Evolutionary conservation across 768 basidiomycete genomes (phyloP).

Genomic region (Lactarius quietus): DNA sequence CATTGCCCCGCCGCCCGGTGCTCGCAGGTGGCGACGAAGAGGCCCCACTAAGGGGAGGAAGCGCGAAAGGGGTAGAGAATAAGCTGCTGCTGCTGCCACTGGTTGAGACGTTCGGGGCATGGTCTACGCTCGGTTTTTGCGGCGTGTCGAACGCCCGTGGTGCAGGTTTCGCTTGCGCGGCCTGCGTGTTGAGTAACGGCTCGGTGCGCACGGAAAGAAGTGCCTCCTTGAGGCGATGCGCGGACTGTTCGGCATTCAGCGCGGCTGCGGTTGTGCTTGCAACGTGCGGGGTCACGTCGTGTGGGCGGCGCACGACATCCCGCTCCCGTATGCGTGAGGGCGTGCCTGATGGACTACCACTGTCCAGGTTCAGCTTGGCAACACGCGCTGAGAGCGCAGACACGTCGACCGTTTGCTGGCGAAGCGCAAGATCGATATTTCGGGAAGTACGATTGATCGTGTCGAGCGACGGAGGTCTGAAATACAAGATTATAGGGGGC

Average conservation of each 20-base stretch:
- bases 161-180: slow-evolving; percentile 32
- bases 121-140: slow-evolving; percentile 13
- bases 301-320: slow-evolving; percentile 18
- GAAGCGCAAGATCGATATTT: slow-evolving; percentile 74
- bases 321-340: slow-evolving; percentile 13
- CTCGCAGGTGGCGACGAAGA: slow-evolving; percentile 21
- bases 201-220: slow-evolving; percentile 56
- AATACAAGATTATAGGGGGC: neutral
- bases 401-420: slow-evolving; percentile 56
- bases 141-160: slow-evolving; percentile 29
- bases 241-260: slow-evolving; percentile 74
- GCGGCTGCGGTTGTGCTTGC: slow-evolving; percentile 77
- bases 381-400: slow-evolving; percentile 50
- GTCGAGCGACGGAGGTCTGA: slow-evolving; percentile 80
- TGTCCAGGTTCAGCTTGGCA: slow-evolving; percentile 45
- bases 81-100: neutral
- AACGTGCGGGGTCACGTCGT: slow-evolving; percentile 53
- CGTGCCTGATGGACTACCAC: slow-evolving; percentile 37
- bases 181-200: slow-evolving; percentile 64
- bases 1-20: slow-evolving; percentile 7
- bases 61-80: slow-evolving; percentile 9
- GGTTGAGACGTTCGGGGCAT: neutral
- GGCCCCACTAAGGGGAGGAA: slow-evolving; percentile 10
- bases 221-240: slow-evolving; percentile 64
- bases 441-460: slow-evolving; percentile 80